Percentiles rank a stretch among this genome's conserved stretches.
Conservation (phyloP, 768 basidiomycete genomes). For the Rhizopogon rudus region DNA sequence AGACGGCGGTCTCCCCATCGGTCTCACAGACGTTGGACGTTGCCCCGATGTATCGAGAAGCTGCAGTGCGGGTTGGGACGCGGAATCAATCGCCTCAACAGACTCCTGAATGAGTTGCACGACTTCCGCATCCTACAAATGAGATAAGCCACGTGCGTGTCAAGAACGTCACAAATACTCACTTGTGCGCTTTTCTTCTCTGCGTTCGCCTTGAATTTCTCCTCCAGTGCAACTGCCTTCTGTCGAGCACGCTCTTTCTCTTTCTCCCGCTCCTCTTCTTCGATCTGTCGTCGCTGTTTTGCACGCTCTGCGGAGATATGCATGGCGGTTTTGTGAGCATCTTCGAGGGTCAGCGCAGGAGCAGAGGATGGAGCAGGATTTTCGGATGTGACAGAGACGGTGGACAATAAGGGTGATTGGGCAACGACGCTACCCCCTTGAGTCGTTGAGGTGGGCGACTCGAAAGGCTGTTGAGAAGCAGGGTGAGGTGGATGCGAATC, state of each 20-base stretch:
- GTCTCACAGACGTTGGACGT: conserved; percentile 5
- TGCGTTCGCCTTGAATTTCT: conserved; percentile 43
- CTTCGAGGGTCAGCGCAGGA: conserved; percentile 48
- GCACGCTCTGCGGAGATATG: conserved; percentile 82
- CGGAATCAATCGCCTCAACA: conserved; percentile 36
- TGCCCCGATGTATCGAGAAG: conserved; percentile 5
- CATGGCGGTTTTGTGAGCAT: conserved; percentile 73
- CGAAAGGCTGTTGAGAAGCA: conserved; percentile 14
- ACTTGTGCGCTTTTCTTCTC: conserved; percentile 15
- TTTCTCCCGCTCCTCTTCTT: conserved; percentile 78
- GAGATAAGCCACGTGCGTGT: conserved; percentile 13
- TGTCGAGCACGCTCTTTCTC: conserved; percentile 74
- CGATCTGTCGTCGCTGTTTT: conserved; percentile 70
- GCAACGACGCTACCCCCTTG: conserved; percentile 18
- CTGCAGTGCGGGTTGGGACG: conserved; percentile 5
- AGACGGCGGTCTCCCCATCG: conserved; percentile 30
- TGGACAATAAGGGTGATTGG: conserved; percentile 41
- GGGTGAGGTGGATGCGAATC: conserved; percentile 35
- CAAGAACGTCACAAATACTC: conserved; percentile 1
- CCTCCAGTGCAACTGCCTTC: conserved; percentile 78
- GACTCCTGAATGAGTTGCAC: conserved; percentile 44
- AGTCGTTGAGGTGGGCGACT: conserved; percentile 18
- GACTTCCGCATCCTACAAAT: conserved; percentile 31
- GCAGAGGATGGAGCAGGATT: conserved; percentile 15
- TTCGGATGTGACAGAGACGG: conserved; percentile 38